Conservation (phyloP, 768 basidiomycete species). For the Auricularia sp. region DNA sequence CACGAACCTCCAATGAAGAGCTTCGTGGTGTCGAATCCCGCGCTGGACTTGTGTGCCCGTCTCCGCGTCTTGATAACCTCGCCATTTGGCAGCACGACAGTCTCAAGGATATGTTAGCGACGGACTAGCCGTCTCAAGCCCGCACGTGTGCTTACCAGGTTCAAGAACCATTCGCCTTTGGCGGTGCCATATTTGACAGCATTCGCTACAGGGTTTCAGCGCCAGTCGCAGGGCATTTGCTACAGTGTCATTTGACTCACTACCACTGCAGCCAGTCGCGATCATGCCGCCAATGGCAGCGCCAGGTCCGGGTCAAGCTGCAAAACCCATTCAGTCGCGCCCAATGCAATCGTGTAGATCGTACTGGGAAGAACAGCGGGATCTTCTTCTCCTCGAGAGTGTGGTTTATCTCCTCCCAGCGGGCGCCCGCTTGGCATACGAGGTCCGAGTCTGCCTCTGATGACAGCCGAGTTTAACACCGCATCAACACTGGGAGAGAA, state of each 20-base stretch:
- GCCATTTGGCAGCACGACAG: conserved; percentile 75
- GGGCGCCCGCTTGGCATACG: conserved; percentile 62
- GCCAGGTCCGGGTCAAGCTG: conserved; percentile 64
- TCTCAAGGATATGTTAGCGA: conserved; percentile 32
- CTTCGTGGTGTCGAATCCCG: conserved; percentile 82
- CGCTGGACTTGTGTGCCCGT: conserved; percentile 72
- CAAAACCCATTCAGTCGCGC: neutral
- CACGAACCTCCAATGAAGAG: conserved; percentile 56
- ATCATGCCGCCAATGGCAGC: conserved; percentile 86
- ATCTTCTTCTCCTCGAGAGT: conserved; percentile 56
- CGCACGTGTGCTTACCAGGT: conserved; percentile 40
- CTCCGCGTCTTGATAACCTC: conserved; percentile 81
- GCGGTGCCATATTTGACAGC: conserved; percentile 84
- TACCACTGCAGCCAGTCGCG: conserved; percentile 77
- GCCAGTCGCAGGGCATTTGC: conserved; percentile 7
- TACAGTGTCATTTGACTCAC: conserved; percentile 32
- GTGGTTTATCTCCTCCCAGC: conserved; percentile 73
- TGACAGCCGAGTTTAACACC: too few species aligned
- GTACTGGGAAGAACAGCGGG: conserved; percentile 79
- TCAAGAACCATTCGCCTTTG: conserved; percentile 80
- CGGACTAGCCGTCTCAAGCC: conserved; percentile 14
- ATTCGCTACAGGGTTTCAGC: conserved; percentile 40
- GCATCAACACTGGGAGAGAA: neutral
- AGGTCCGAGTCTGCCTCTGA: conserved; percentile 65
- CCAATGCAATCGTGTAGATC: conserved; percentile 12